Evolutionary conservation across 495 filamentous ascomycete species (phyloP), one percentile per base, ranked within the genome.

Genomic region (Penicillium cataractarum): DNA sequence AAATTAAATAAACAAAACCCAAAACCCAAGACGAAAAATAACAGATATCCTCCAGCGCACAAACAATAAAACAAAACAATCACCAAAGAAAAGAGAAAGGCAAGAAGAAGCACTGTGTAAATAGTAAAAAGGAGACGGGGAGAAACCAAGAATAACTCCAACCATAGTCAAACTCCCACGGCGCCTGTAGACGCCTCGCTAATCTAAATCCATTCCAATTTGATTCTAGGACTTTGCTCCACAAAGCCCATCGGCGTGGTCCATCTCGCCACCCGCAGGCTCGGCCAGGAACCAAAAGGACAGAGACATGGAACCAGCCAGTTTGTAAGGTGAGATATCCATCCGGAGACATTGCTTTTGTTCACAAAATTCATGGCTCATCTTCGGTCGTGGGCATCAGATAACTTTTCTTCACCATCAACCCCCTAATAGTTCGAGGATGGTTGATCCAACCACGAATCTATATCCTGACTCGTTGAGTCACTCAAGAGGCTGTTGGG

Each of bases 161-260:
- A 24, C 2, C 2, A 19, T 10, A 8, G 7, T 13, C 46, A 0
- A 50, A 46, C 29, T 51, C 46, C 44, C 60, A 48, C 8, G n/a
- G 48, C 64, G 7, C 60, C 26, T 50, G 4, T 15, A 29, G 27
- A 27, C 53, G 55, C 42, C 22, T 60, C 60, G 27, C 27, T 60
- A 60, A 53, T 42, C 53, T n/a, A 46, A 32, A 22, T 48, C 26
- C n/a, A 26, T 19, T 29, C 62, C 32, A 48, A 10, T 40, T 54
- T 26, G 31, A 52, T 55, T 42, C 48, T 26, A 46, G 39, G 55
- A 22, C 57, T 59, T 60, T 53, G 48, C 42, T 58, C 50, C 42
- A 54, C 35, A 62, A 62, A 64, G 46, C 55, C 56, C 54, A 55
- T 59, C 55, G 26, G 52, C 61, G 21, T 66, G 58, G 39, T 54